Conservation (phyloP, 2,329 filamentous ascomycete species). For the Calonectria ilicicola region DNA sequence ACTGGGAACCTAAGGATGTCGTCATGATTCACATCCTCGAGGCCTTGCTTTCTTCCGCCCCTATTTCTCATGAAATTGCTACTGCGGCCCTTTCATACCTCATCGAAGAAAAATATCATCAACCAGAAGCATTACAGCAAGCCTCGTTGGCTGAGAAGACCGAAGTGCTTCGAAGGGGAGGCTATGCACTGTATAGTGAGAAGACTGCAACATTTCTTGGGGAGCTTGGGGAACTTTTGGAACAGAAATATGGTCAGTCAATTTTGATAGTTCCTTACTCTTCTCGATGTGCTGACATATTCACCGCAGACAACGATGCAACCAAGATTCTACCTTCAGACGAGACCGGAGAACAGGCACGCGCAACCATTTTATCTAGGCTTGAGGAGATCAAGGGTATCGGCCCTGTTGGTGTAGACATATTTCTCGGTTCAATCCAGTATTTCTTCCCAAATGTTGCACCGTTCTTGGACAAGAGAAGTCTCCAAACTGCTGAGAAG, state of each 20-base stretch:
- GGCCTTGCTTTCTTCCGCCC: neutral
- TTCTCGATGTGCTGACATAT: neutral
- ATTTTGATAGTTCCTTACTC: too few relatives aligned
- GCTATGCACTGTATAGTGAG: neutral
- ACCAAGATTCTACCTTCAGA: neutral
- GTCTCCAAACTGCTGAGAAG: neutral
- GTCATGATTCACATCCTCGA: neutral
- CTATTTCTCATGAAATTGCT: neutral
- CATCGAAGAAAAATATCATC: neutral
- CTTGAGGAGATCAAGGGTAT: neutral
- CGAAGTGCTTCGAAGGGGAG: neutral
- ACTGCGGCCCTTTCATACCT: neutral
- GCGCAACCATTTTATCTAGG: neutral
- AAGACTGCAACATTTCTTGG: neutral
- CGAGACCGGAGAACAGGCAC: neutral
- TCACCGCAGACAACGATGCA: neutral
- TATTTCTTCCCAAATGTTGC: conserved; percentile 1
- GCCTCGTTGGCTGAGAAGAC: neutral
- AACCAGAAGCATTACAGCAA: neutral
- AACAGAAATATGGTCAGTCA: neutral
- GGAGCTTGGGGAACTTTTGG: neutral
- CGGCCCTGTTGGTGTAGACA: neutral
- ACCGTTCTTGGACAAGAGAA: neutral
- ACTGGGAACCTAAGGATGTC: neutral
- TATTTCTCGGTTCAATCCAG: neutral